Base-by-base conservation (phyloP, 129 eudicot species). In the Lactuca sativa region DNA sequence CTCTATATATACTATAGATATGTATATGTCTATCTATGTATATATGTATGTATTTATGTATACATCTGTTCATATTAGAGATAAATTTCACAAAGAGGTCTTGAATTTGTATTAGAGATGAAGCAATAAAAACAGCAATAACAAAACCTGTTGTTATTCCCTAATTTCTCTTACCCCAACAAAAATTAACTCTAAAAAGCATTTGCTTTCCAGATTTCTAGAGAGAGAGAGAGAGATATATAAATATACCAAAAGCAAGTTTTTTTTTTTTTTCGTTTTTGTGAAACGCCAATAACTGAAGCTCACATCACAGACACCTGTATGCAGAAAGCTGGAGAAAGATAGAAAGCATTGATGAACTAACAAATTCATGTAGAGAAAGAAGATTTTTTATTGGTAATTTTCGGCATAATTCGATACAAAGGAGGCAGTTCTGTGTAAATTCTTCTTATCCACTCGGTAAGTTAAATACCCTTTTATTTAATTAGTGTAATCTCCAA, bases 391-490 rank as follows among this genome's bases (percentile, higher is more conserved):
- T 31, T 74, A 65, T 75, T 74, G 69, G 59, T 60, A 34, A 60
- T 7, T 68, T 77, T 37, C 69, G 54, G 81, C 59, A 9, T 32
- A 44, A 69, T 54, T 77, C 47, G 58, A 59, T 64, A 31, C 77
- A 68, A 59, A 49, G 71, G 62, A 36, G 47, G 67, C 34, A 69
- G 59, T 65, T 31, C 67, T 49, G 31, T 49, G 47, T 31, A 36
- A 36, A 56, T 75, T 56, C 79, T 73, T 72, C 80, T 73, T 80
- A 79, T 80, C 86, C 83, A 82, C 74, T 82, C 49, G 69, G 88
- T 84, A 81, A 86, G 95, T 83, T 47, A 8, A n/a, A 34, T 68
- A 12, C 64, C 64, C 72, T 34, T 66, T 40, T 65, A 21, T 67
- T 74, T 48, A 48, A 64, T 64, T 70, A 14, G 18, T 61, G 51